These are phyloP conservation scores for Aspergillus nidulans DNA, from an alignment of 495 filamentous ascomycete species.

Conservation along the genomic window DNA sequence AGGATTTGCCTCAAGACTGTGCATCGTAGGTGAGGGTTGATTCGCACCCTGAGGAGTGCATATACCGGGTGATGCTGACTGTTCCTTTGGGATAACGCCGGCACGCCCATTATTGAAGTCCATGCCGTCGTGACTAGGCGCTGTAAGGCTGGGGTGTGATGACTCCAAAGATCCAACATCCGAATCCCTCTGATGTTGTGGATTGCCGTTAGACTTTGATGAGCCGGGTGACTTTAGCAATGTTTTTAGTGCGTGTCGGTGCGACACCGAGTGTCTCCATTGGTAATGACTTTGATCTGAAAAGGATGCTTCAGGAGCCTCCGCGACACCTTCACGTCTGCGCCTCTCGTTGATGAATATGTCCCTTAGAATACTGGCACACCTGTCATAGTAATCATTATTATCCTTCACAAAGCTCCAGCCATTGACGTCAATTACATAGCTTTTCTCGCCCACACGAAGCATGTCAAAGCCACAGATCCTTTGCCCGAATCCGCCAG, in stretches of 20 bases:
- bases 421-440: conserved; percentile 98
- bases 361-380: conserved; percentile 75
- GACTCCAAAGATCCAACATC: conserved; percentile 42
- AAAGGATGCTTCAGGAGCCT: conserved; percentile 28
- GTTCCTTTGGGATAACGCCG: conserved; percentile 23
- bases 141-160: conserved; percentile 39
- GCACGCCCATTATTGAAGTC: conserved; percentile 22
- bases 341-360: conserved; percentile 78
- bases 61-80: conserved; percentile 18
- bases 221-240: conserved; percentile 64
- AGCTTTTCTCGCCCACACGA: conserved; percentile 80
- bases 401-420: conserved; percentile 99
- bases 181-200: conserved; percentile 34
- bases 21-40: conserved; percentile 26
- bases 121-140: conserved; percentile 44
- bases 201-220: conserved; percentile 51
- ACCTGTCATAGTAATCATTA: conserved; percentile 94
- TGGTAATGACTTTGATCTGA: conserved; percentile 28
- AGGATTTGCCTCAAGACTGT: conserved; percentile 28
- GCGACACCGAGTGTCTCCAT: conserved; percentile 32
- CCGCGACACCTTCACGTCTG: conserved; percentile 41
- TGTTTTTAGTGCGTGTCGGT: conserved; percentile 49
- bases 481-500: conserved; percentile 85
- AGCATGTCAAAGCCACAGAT: conserved; percentile 97
- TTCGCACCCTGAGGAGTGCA: conserved; percentile 30